These are phyloP conservation scores for Ilyonectria mors-panacis DNA, from an alignment of 2,329 filamentous ascomycete species.

Conservation along the genomic window DNA sequence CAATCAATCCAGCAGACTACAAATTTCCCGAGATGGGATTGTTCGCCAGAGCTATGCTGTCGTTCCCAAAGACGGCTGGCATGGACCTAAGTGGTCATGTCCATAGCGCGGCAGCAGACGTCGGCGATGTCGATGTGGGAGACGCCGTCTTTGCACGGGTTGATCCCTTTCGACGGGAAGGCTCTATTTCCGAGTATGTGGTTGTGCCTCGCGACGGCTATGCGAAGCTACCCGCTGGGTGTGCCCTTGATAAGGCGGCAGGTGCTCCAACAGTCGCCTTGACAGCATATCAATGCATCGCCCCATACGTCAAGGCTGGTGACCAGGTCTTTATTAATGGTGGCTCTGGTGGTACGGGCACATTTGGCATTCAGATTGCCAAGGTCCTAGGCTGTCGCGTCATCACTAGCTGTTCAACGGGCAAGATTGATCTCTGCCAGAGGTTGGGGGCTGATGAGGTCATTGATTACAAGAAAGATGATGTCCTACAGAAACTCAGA, in stretches of 20 bases:
- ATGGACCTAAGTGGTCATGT: conserved; percentile 68
- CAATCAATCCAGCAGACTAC: conserved; percentile 66
- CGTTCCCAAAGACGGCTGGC: conserved; percentile 61
- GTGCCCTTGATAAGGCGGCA: conserved; percentile 59
- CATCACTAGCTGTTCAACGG: conserved; percentile 71
- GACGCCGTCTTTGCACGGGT: conserved; percentile 61
- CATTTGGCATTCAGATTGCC: conserved; percentile 75
- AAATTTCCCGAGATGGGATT: conserved; percentile 60
- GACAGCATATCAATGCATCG: conserved; percentile 65
- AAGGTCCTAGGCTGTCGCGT: conserved; percentile 74
- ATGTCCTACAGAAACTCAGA: conserved; percentile 64
- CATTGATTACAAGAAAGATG: conserved; percentile 70
- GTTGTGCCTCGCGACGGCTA: conserved; percentile 52
- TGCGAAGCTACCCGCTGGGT: conserved; percentile 56
- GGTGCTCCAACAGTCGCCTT: conserved; percentile 61
- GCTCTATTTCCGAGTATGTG: conserved; percentile 61
- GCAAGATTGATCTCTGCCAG: conserved; percentile 71
- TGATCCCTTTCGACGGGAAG: conserved; percentile 51
- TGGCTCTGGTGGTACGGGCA: conserved; percentile 74
- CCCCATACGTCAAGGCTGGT: conserved; percentile 63
- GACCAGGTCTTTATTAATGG: conserved; percentile 76
- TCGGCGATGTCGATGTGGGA: conserved; percentile 53
- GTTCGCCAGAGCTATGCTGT: conserved; percentile 48
- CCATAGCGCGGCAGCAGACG: conserved; percentile 49
- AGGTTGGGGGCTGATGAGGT: conserved; percentile 75